Percentiles rank a stretch among this genome's conserved stretches.
Conservation (phyloP, 345 rosid genomes). For the Moricandia moricandioides region DNA sequence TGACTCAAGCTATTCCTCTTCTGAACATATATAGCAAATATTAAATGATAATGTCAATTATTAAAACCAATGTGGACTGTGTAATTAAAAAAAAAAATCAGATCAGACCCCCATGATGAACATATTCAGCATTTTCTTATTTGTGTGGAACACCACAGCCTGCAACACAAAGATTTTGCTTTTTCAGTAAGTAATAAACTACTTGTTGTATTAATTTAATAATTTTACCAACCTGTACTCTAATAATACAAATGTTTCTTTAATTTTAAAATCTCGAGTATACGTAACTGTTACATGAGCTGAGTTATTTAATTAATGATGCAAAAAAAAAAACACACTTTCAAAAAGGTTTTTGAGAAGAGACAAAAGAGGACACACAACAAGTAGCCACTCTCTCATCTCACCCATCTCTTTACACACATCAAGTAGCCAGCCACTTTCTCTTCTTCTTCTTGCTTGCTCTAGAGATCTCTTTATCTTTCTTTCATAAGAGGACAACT, state of each 20-base stretch:
- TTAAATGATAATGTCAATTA: too few species aligned
- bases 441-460: background rate
- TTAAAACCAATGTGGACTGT: too few species aligned
- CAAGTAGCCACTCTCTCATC: conserved; percentile 33
- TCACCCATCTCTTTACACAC: conserved; percentile 19
- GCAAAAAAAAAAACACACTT: conserved; percentile 18
- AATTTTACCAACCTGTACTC: background rate
- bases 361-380: conserved; percentile 31
- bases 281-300: conserved; percentile 30
- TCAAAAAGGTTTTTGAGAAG: conserved; percentile 30
- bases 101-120: too few species aligned
- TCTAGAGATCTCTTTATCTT: conserved; percentile 3
- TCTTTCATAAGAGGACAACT: conserved; percentile 10
- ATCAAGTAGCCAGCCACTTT: conserved; percentile 13
- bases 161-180: conserved; percentile 15
- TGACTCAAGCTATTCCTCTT: too few species aligned
- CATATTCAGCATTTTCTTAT: too few species aligned
- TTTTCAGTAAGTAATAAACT: background rate
- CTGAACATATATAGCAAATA: too few species aligned
- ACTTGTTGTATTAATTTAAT: too few species aligned
- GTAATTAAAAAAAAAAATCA: too few species aligned
- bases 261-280: conserved; percentile 7
- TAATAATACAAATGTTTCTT: background rate
- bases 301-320: conserved; percentile 31
- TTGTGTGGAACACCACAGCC: conserved; percentile 9